A percentile compares a stretch with the other conserved stretches of the same genome.
Conservation (phyloP, 2,329 filamentous ascomycete species). For the Apiospora phragmitis region DNA sequence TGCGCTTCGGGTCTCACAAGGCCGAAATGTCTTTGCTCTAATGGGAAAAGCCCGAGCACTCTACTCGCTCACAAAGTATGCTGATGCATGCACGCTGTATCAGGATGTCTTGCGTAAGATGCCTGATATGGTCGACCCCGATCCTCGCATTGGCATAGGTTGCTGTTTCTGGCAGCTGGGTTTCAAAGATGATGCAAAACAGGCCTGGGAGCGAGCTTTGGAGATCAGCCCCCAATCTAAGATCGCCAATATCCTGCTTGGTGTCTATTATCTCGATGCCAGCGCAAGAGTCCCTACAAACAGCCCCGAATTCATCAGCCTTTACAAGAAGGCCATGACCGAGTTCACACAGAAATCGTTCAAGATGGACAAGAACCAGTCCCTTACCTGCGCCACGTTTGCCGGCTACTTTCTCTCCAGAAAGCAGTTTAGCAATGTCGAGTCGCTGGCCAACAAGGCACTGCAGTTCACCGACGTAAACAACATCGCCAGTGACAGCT, state of each 20-base stretch:
- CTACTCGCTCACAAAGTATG: constrained; percentile 83
- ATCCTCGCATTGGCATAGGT: constrained; percentile 93
- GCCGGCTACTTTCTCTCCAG: constrained; percentile 85
- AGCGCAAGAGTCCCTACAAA: constrained; percentile 81
- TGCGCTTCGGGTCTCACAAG: constrained; percentile 78
- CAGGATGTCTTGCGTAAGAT: constrained; percentile 85
- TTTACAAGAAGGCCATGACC: constrained; percentile 93
- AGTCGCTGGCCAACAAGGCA: constrained; percentile 84
- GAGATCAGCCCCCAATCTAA: constrained; percentile 84
- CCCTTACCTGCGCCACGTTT: constrained; percentile 87
- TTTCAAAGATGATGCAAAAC: constrained; percentile 88
- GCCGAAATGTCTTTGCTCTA: constrained; percentile 87
- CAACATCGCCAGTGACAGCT: constrained; percentile 93
- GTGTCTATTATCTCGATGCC: constrained; percentile 84
- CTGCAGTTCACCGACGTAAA: constrained; percentile 97
- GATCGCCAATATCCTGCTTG: constrained; percentile 85
- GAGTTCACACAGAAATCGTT: constrained; percentile 92
- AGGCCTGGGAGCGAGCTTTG: constrained; percentile 84
- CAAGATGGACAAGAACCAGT: constrained; percentile 88
- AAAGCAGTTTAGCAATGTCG: constrained; percentile 78
- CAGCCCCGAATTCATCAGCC: constrained; percentile 77
- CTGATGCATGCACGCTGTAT: constrained; percentile 80
- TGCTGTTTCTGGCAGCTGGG: constrained; percentile 97
- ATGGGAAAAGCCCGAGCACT: constrained; percentile 86
- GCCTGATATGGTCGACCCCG: constrained; percentile 86